These are phyloP conservation scores for Saccharomycopsis selenospora DNA, from an alignment of 805 yeast genomes.

Conservation along the genomic window DNA sequence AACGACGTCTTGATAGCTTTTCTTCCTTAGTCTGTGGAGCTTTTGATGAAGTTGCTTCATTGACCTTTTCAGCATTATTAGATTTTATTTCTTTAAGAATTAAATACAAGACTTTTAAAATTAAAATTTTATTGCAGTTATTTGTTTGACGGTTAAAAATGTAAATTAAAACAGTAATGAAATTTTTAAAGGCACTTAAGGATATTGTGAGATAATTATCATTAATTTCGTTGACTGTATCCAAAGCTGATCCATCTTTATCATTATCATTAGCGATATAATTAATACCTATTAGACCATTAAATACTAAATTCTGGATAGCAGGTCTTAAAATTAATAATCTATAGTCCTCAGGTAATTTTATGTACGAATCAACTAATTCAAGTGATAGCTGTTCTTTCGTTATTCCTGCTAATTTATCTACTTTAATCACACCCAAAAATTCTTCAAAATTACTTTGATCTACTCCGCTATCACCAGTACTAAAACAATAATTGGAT, in stretches of 20 bases:
- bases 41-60: neutral
- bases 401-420: neutral
- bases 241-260: neutral
- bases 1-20: neutral
- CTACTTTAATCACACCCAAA: constrained; percentile 6
- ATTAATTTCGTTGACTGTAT: neutral
- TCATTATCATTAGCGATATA: neutral
- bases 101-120: constrained; percentile 45
- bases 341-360: constrained; percentile 7
- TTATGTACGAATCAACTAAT: constrained; percentile 4
- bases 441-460: constrained; percentile 8
- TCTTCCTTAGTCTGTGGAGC: neutral
- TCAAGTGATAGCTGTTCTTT: neutral
- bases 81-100: constrained; percentile 25
- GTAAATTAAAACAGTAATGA: constrained; percentile 43
- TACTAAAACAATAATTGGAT: constrained; percentile 3
- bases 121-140: constrained; percentile 45
- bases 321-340: constrained; percentile 12
- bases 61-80: neutral
- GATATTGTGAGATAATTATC: constrained; percentile 3
- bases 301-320: constrained; percentile 13
- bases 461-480: constrained; percentile 4
- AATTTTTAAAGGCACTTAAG: constrained; percentile 28
- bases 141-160: constrained; percentile 51
- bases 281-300: constrained; percentile 13